A percentile compares a stretch with the other conserved stretches of the same genome.
These are phyloP conservation scores for Xenosphaeropsis pyriputrescens DNA, from an alignment of 2,329 filamentous ascomycete genomes.

Conservation along the genomic window DNA sequence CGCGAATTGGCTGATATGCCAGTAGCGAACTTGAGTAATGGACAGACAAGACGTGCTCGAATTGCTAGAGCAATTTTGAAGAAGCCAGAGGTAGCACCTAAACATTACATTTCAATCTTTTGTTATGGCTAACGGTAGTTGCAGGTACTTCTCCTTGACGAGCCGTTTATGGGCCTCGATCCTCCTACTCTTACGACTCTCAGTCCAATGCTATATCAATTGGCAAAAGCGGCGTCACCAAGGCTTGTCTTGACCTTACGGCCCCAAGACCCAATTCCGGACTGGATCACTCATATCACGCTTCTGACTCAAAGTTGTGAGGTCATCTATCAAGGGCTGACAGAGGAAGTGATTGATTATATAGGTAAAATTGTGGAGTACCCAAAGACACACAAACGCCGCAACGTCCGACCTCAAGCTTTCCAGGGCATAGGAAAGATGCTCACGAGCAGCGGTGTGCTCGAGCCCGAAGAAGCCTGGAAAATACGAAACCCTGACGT, in stretches of 20 bases:
- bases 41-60: constrained; percentile 73
- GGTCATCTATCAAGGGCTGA: constrained; percentile 50
- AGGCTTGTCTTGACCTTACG: constrained; percentile 64
- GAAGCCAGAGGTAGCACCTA: constrained; percentile 43
- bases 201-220: constrained; percentile 51
- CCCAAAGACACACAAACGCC: constrained; percentile 1
- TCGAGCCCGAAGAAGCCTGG: constrained; percentile 4
- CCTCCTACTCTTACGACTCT: constrained; percentile 63
- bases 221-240: constrained; percentile 54
- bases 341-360: constrained; percentile 41
- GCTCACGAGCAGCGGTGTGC: constrained; percentile 13
- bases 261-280: constrained; percentile 75
- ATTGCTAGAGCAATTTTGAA: constrained; percentile 77
- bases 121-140: neutral
- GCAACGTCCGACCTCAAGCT: constrained; percentile 9
- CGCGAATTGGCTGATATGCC: constrained; percentile 60
- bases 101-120: neutral
- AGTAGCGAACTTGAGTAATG: constrained; percentile 83
- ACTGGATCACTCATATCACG: constrained; percentile 79
- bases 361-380: constrained; percentile 31
- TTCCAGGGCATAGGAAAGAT: constrained; percentile 13
- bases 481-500: neutral
- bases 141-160: constrained; percentile 62
- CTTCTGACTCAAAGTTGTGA: constrained; percentile 55
- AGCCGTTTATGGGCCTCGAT: constrained; percentile 93